Conservation (phyloP, 441 rosid species). For the Pelargonium exstipulatum region DNA sequence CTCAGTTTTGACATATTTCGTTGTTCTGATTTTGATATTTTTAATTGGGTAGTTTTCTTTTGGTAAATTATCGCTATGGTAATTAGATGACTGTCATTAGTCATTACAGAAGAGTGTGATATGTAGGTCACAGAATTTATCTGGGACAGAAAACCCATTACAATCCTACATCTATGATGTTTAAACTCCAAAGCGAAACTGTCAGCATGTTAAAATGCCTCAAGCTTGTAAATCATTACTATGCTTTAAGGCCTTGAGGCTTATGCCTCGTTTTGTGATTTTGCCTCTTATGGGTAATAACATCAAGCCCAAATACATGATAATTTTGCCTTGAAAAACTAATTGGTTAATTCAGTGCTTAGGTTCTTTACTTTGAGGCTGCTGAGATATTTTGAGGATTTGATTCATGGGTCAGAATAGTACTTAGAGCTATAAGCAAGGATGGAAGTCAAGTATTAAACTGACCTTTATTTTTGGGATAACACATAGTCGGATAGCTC, state of each 20-base stretch:
- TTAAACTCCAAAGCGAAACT: background rate
- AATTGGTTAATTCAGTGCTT: background rate
- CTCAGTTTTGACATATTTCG: background rate
- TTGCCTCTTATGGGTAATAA: background rate
- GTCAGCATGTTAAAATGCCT: background rate
- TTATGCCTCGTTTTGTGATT: background rate
- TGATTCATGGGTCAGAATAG: background rate
- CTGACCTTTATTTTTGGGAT: background rate
- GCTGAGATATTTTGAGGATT: background rate
- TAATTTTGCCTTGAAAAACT: background rate
- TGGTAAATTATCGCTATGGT: background rate
- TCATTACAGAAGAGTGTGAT: background rate
- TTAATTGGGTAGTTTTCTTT: background rate
- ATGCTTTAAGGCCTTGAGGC: background rate
- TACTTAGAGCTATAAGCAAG: background rate
- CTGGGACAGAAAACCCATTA: background rate
- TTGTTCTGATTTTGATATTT: background rate
- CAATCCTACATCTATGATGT: background rate
- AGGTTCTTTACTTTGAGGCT: background rate
- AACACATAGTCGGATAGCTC: background rate
- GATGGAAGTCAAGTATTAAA: background rate
- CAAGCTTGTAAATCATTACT: background rate
- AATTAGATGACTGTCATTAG: background rate
- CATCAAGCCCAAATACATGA: background rate
- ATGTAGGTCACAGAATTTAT: background rate